phyloP scores from a whole-genome alignment of 225 moss, liverwort and hornwort species.

The Polytrichum commune region DNA sequence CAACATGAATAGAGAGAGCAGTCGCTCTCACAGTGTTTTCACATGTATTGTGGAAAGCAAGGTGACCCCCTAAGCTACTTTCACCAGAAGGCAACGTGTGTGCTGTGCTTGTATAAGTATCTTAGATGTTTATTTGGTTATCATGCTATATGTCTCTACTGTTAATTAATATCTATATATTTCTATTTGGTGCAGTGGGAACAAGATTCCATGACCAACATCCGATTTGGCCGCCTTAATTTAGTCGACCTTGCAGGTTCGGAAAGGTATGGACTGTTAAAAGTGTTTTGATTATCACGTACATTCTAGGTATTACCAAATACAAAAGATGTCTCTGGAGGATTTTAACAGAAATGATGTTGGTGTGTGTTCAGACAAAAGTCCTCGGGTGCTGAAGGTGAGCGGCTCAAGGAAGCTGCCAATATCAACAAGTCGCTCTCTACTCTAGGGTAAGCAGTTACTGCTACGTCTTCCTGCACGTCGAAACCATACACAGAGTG shows the following conservation, averaged over 20 bases:
- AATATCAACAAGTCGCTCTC: conserved; percentile 42
- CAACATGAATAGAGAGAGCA: conserved; percentile 42
- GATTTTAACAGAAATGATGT: too few species aligned
- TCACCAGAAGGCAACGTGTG: too few species aligned
- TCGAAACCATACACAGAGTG: too few species aligned
- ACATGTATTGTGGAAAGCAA: conserved; percentile 33
- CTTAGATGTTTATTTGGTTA: neutral
- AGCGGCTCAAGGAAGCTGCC: conserved; percentile 59
- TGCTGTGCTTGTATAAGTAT: neutral
- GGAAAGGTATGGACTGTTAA: conserved; percentile 39
- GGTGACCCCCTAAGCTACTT: conserved; percentile 1
- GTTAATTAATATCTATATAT: too few species aligned
- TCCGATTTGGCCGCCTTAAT: conserved; percentile 67
- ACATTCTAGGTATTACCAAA: too few species aligned
- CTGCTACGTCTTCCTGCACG: neutral
- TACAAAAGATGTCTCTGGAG: too few species aligned
- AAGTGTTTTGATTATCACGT: too few species aligned
- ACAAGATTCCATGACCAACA: conserved; percentile 64
- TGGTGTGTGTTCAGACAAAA: conserved; percentile 44
- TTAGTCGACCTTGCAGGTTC: conserved; percentile 79
- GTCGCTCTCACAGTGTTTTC: conserved; percentile 35
- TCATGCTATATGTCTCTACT: too few species aligned
- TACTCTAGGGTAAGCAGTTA: conserved; percentile 28
- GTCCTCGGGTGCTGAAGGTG: conserved; percentile 79
- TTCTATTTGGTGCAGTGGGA: conserved; percentile 46